Evolutionary conservation across 2,329 filamentous ascomycete genomes (phyloP), one percentile per base, ranked within the genome.

Genomic region (Tricladium varicosporioides): DNA sequence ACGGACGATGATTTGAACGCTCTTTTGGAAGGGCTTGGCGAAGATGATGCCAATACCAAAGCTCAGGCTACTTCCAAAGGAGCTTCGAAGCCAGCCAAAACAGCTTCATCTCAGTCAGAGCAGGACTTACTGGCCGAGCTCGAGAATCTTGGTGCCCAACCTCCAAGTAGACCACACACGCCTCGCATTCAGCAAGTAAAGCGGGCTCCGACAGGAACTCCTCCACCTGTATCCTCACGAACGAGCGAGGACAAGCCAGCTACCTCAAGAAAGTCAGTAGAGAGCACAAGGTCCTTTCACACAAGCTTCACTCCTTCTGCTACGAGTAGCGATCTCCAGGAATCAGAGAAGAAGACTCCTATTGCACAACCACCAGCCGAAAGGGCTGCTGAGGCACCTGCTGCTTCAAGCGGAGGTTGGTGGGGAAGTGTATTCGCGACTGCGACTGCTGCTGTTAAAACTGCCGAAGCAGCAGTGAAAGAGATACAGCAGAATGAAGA

Each of bases 401-500:
- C 57, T 60, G 61, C 65, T 18, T 69, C 56, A 59, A 61, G 62
- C 48, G 84, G 88, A 58, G 88, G 91, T 54, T 95, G 91, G 89
- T 96, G 91, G 89, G 91, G 92, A 69, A 88, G 91, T 18, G 76
- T 97, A 52, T 82, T 94, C 67, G 90, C 89, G 44, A 92, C 92
- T 36, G 82, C 76, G 22, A 77, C 69, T 63, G 87, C 89, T n/a
- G 90, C 88, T 22, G 86, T 95, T 75, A 96, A 95, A 78, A 91
- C 93, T 72, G 93, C 94, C 48, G 92, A 97, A 74, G 91, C 88
- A 7, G 88, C 92, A 0, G 92, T 96, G 63, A 96, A 93, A 72
- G 91, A 97, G 73, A 92, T 99, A 48, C 91, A 96, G 72, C 88
- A 94, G 71, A 97, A 96, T 68, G 92, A 97, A 70, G 94, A 99